Evolutionary conservation across 257 asterid genomes (phyloP).

Genomic region (Fraxinus americana): DNA sequence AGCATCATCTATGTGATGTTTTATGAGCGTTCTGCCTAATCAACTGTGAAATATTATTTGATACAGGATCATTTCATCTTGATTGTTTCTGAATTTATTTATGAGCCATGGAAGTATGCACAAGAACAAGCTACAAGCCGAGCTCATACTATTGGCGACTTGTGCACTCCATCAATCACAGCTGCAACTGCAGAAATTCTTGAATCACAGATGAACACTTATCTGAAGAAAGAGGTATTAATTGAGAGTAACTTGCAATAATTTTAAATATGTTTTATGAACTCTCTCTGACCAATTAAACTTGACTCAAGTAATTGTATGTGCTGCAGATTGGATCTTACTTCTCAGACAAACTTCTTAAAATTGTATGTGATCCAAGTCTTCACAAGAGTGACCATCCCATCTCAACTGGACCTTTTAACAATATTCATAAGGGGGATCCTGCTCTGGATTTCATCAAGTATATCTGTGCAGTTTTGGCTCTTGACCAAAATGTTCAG

Average conservation of each 20-base stretch:
- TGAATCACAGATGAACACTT: conserved; percentile 71
- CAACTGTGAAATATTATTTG: conserved; percentile 19
- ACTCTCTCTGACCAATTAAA: background rate
- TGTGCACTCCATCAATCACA: conserved; percentile 90
- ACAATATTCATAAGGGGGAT: conserved; percentile 57
- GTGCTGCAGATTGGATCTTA: conserved; percentile 71
- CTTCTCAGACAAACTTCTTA: conserved; percentile 83
- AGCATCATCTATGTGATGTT: conserved; percentile 20
- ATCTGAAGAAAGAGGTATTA: conserved; percentile 74
- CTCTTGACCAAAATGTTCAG: conserved; percentile 91
- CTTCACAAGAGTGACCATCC: conserved; percentile 47
- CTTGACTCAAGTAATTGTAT: conserved; percentile 21
- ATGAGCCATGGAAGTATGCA: conserved; percentile 88
- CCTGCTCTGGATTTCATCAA: conserved; percentile 89
- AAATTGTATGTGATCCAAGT: conserved; percentile 77
- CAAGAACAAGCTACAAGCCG: conserved; percentile 75
- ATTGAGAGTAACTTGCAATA: conserved; percentile 1
- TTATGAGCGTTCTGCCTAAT: conserved; percentile 22
- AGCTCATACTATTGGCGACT: conserved; percentile 56
- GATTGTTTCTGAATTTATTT: conserved; percentile 84
- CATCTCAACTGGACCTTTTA: conserved; percentile 41
- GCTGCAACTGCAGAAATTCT: conserved; percentile 85
- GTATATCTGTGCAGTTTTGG: conserved; percentile 86
- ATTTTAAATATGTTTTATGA: conserved; percentile 9
- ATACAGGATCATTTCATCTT: conserved; percentile 84